Base-by-base conservation (phyloP, 2,329 filamentous ascomycete genomes). In the Berkeleyomyces rouxiae region DNA sequence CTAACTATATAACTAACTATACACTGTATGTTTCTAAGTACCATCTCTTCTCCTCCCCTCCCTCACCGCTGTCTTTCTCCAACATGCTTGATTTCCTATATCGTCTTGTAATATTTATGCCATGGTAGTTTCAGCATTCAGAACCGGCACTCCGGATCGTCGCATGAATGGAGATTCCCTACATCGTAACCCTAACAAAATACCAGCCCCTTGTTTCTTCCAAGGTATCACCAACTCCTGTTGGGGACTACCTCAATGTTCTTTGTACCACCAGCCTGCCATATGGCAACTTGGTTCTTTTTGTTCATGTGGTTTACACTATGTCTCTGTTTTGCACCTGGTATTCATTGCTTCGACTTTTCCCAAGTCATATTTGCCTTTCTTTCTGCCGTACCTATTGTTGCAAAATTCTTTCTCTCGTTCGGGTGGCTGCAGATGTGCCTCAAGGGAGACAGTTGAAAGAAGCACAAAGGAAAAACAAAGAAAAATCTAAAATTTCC, bases 351-450 rank as follows among this genome's bases (percentile, higher is more conserved):
- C 23, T 47, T 47, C 23, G 23, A 9, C 6, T 16, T n/a, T 47
- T 9, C 16, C 44, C 2, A 9, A 23, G n/a, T 23, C 23, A 6
- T 47, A 47, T 47, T 53, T 6, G 33, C 23, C 3, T 36, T 53
- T 36, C 31, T 11, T 13, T 53, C 49, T 37, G 33, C 49, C 36
- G 49, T 53, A 36, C 23, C n/a, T 53, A 36, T 53, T 36, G 23
- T 53, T 53, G 49, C 49, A 53, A 36, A 33, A 13, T 23, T 9
- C 39, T 40, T 59, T 59, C 58, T 59, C 58, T 39, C 46, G 58
- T 59, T 40, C 42, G 58, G 58, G 58, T 31, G 42, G 58, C 42
- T 44, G 43, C 58, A 59, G 42, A 53, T 53, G 23, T 53, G 49
- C 49, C 49, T 36, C 49, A 36, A 23, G 23, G 23, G 23, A 23